Base-by-base conservation (phyloP, 2,329 filamentous ascomycete species). In the Juglanconis oblonga region DNA sequence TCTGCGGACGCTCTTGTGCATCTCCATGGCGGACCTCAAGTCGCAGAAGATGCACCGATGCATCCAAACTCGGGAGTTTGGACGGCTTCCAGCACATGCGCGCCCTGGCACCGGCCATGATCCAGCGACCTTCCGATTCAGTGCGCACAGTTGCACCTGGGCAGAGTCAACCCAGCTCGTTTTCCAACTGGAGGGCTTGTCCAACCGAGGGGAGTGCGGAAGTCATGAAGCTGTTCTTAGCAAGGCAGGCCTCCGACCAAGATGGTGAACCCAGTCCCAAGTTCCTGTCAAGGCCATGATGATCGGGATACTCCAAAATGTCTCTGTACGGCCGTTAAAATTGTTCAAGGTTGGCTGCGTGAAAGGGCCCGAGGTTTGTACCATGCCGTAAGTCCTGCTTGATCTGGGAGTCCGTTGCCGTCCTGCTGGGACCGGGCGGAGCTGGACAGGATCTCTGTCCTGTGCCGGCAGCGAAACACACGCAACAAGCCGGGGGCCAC, bases 291-390 rank as follows among this genome's bases (percentile, higher is more conserved):
- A 13, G 35, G 38, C 33, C 36, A 57, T 32, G 33, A 36, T 5
- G 14, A 13, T 58, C 49, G 31, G 17, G 48, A 11, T n/a, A 29
- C 13, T 49, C 33, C 38, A n/a, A 35, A 45, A 29, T 55, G 33
- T 47, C 38, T 51, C 17, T 42, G 52, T 59, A 62, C 56, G 59
- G 59, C 59, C 52, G 59, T 59, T 48, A 24, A 11, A 24, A 35
- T n/a, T 4, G 42, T 17, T 49, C 40, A 44, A 53, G 33, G 40
- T 36, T 40, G 52, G 29, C 7, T 52, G 56, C 40, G 52, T 56
- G 59, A 49, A 51, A n/a, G 11, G 48, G 29, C 24, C 40, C 47
- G 35, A 17, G 38, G 45, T 32, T 35, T 38, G 48, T 42, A 24
- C 24, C 9, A 42, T 47, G n/a, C 14, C 29, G 29, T 45, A 17